Base-by-base conservation (phyloP, 129 eudicot genomes). In the Cynara cardunculus region DNA sequence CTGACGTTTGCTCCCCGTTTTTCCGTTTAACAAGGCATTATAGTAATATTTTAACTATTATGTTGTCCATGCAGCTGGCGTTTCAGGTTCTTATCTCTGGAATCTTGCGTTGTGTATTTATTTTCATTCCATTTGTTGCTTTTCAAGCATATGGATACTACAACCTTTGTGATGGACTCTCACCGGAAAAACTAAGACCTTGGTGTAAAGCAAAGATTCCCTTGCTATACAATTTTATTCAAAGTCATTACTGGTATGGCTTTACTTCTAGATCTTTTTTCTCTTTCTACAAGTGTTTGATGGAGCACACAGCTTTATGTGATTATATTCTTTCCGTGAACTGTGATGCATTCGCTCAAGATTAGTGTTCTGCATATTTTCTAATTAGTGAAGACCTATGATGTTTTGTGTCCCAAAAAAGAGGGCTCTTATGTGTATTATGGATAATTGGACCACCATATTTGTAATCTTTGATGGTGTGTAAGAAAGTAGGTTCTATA, bases 131-230 rank as follows among this genome's bases (percentile, higher is more conserved):
- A 9, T 92, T 95, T 67, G 69, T 89, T 46, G 83, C 89, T 73
- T 95, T 89, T 87, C 99, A 95, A 95, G 96, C 99, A 61, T 95
- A 87, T 82, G 99, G 97, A 69, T 95, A 90, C 88, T 88, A 77
- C 78, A 95, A 87, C 44, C 72, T 95, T 7, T 95, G 97, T 82
- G 79, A 72, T 61, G 90, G 86, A 78, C 88, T 35, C 74, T 35
- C 80, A 77, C 75, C 79, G 7, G 97, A 84, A 28, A 81, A 84
- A 21, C 70, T 77, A 85, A 89, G 97, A 79, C 93, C 97, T 41
- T 95, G 99, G 99, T 95, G 99, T 90, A 86, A 84, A 73, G 89
- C 86, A 70, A 90, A 86, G 87, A 56, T 89, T 73, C 99, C 97
- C 78, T 69, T 92, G 82, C 85, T 92, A 77, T 95, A 95, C 89